Evolutionary conservation across 352 stramenopile genomes (phyloP).

Genomic region (Thalassiosira sp.): DNA sequence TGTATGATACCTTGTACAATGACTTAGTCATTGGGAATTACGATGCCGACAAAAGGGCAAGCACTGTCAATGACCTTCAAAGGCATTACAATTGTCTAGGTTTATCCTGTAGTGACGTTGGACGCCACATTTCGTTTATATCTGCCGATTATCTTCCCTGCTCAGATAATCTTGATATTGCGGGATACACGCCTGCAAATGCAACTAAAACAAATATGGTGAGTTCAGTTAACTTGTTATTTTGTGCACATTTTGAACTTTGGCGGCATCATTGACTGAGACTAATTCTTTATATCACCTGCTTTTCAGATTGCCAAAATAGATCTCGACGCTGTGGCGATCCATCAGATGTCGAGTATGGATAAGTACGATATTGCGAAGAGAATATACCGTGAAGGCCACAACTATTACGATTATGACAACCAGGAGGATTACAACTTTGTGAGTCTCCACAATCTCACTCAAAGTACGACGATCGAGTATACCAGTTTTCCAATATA

Average conservation of each 20-base stretch:
- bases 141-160: constrained; percentile 35
- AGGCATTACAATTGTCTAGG: constrained; percentile 73
- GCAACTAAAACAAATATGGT: constrained; percentile 61
- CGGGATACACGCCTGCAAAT: constrained; percentile 48
- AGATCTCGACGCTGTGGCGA: constrained; percentile 77
- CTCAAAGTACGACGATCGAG: constrained; percentile 41
- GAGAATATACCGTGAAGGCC: constrained; percentile 54
- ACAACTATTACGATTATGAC: constrained; percentile 75
- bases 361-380: constrained; percentile 63
- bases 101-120: constrained; percentile 71
- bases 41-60: constrained; percentile 24
- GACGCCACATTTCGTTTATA: constrained; percentile 24
- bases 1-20: constrained; percentile 50
- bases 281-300: neutral
- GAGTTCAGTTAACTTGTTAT: constrained; percentile 14
- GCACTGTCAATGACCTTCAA: constrained; percentile 48
- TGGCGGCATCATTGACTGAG: neutral
- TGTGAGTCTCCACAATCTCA: constrained; percentile 61
- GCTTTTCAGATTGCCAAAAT: constrained; percentile 50
- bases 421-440: constrained; percentile 31
- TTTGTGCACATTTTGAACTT: constrained; percentile 28
- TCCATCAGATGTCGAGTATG: constrained; percentile 73
- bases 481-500: constrained; percentile 48
- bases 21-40: constrained; percentile 52
- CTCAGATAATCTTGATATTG: constrained; percentile 46